phyloP scores from a whole-genome alignment of 805 yeast species.

The Hanseniaspora pseudoguilliermondii region DNA sequence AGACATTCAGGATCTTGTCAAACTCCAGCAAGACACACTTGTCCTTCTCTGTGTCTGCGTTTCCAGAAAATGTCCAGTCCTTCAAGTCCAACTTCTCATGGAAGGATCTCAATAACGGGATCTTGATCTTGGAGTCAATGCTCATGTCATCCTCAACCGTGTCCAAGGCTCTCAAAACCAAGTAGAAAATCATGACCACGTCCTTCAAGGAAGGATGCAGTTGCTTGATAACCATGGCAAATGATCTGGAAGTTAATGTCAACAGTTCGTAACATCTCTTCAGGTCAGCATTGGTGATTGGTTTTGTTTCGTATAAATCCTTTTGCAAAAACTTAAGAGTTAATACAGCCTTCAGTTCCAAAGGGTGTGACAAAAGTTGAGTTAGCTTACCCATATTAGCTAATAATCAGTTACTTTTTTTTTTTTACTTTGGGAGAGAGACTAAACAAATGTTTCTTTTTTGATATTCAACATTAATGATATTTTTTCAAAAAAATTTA shows the following conservation, averaged over 20 bases:
- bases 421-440: too few relatives aligned
- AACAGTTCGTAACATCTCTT: slow-evolving; percentile 30
- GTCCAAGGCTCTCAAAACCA: slow-evolving; percentile 80
- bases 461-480: too few relatives aligned
- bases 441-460: too few relatives aligned
- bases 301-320: background rate
- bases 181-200: slow-evolving; percentile 71
- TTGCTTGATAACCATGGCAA: slow-evolving; percentile 86
- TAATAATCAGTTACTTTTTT: background rate
- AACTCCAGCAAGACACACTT: slow-evolving; percentile 71
- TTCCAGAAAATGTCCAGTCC: slow-evolving; percentile 75
- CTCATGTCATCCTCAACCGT: slow-evolving; percentile 96
- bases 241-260: slow-evolving; percentile 68
- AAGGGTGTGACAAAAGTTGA: slow-evolving; percentile 55
- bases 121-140: slow-evolving; percentile 53
- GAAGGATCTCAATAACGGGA: slow-evolving; percentile 62
- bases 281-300: slow-evolving; percentile 24
- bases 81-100: slow-evolving; percentile 45
- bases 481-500: too few relatives aligned
- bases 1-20: slow-evolving; percentile 54
- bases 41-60: slow-evolving; percentile 67
- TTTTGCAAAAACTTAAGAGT: slow-evolving; percentile 34
- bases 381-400: slow-evolving; percentile 45
- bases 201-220: slow-evolving; percentile 79
- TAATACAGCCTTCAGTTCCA: slow-evolving; percentile 54